Evolutionary conservation across 2,329 filamentous ascomycete genomes (phyloP).

Genomic region (Aspergillus intermedius): DNA sequence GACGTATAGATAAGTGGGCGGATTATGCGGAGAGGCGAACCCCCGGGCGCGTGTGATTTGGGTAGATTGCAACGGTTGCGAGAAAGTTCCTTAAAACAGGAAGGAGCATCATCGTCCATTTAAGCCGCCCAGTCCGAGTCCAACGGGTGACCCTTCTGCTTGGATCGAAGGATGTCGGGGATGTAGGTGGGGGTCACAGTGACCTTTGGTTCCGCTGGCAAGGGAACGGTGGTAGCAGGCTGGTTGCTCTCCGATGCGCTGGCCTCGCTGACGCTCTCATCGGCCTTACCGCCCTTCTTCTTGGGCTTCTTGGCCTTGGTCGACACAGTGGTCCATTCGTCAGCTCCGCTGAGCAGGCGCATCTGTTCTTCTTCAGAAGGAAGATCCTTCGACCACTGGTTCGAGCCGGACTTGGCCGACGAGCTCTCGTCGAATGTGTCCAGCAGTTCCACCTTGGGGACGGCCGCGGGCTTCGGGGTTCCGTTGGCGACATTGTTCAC

Average conservation of each 20-base stretch:
- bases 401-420: constrained; percentile 15
- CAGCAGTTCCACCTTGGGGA: constrained; percentile 26
- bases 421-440: constrained; percentile 37
- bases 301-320: constrained; percentile 49
- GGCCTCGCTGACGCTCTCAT: constrained; percentile 41
- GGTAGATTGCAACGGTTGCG: too few relatives aligned
- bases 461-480: constrained; percentile 12
- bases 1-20: constrained; percentile 2
- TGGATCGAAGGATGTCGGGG: constrained; percentile 24
- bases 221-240: constrained; percentile 15
- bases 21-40: neutral
- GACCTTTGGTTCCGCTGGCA: constrained; percentile 28
- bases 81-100: neutral
- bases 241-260: constrained; percentile 33
- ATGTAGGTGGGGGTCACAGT: constrained; percentile 31
- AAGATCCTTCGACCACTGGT: constrained; percentile 43
- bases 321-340: constrained; percentile 56
- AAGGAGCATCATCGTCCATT: constrained; percentile 2
- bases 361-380: constrained; percentile 58
- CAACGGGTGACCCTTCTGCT: constrained; percentile 36
- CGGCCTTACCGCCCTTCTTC: constrained; percentile 37
- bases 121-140: constrained; percentile 42
- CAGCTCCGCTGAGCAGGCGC: constrained; percentile 45
- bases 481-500: constrained; percentile 17
- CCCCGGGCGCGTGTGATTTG: constrained; percentile 1